phyloP scores from a whole-genome alignment of 2,329 filamentous ascomycete genomes.

The Thermomyces lanuginosus region DNA sequence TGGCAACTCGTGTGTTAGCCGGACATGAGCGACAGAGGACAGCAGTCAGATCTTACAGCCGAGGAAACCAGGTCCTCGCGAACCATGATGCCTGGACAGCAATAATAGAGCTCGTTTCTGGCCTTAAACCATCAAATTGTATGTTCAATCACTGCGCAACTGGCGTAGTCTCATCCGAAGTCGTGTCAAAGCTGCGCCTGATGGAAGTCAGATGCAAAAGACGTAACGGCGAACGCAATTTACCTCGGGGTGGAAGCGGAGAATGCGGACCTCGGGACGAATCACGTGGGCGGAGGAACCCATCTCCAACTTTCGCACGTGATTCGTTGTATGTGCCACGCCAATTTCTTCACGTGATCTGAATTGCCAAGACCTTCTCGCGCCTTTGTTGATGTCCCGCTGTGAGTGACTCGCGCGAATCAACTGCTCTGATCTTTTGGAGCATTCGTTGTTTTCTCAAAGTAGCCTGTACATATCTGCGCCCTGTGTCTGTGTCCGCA shows the following conservation, averaged over 20 bases:
- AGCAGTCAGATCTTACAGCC: conserved; percentile 49
- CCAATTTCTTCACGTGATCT: no score
- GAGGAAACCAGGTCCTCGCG: conserved; percentile 85
- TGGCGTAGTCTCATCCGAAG: no score
- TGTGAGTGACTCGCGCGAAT: not conserved
- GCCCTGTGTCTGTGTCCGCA: not conserved
- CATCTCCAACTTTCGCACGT: no score
- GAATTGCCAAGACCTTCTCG: no score
- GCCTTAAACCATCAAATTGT: no score
- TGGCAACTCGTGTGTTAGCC: conserved; percentile 16
- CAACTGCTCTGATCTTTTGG: not conserved
- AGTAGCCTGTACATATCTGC: conserved; percentile 1
- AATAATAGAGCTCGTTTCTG: no score
- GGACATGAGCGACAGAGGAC: conserved; percentile 18
- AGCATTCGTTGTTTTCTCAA: not conserved
- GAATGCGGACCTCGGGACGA: no score
- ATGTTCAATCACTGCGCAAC: no score
- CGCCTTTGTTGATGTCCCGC: not conserved
- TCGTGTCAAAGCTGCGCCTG: no score
- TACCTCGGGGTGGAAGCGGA: not conserved
- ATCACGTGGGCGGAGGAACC: no score
- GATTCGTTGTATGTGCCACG: no score
- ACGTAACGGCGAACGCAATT: not conserved
- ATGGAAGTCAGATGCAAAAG: no score
- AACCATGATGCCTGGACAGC: conserved; percentile 66